Evolutionary conservation across 169 alveolate species (phyloP), one percentile per base, ranked within the genome.

Genomic region (Plasmodium falciparum): DNA sequence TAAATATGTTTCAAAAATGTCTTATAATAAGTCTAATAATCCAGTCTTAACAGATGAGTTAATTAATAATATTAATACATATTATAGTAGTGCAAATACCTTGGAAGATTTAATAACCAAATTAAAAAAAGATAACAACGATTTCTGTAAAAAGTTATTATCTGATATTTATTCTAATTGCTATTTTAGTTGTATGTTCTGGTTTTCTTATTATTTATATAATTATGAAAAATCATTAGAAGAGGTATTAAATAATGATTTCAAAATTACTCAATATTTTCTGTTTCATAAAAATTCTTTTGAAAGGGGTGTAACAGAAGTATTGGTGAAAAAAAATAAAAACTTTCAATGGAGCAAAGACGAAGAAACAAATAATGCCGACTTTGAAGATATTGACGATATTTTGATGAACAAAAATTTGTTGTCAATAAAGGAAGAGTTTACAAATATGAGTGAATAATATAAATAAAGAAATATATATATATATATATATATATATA

Each of bases 301-400:
- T 66, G 89, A 78, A 70, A 78, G 50, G 29, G 89, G 89, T 7
- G 89, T 78, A 78, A 78, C 89, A 8, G 89, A 78, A 58, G 5
- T 78, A 24, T 69, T 78, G n/a, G 76, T 65, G 59, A 78, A 78
- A 56, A 78, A 78, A 66, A 78, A 78, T 66, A 78, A 78, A 78
- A 65, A 39, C 12, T 78, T 78, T 58, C 73, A 78, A 49, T 78
- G 89, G 89, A 66, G 47, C 20, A 65, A 52, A 11, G 78, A 15
- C 13, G 58, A 56, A 5, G 89, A 78, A 15, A 52, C 9, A 50
- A 58, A 45, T 12, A 20, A 20, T 22, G 13, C 54, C 52, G 62
- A 56, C 2, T 39, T 26, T 43, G 78, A 47, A 78, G 67, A 58
- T 59, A 71, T 78, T 52, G 89, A 78, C 20, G 67, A 78, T 24